phyloP scores from a whole-genome alignment of 2,329 filamentous ascomycete species.

The Colletotrichum sojae region DNA sequence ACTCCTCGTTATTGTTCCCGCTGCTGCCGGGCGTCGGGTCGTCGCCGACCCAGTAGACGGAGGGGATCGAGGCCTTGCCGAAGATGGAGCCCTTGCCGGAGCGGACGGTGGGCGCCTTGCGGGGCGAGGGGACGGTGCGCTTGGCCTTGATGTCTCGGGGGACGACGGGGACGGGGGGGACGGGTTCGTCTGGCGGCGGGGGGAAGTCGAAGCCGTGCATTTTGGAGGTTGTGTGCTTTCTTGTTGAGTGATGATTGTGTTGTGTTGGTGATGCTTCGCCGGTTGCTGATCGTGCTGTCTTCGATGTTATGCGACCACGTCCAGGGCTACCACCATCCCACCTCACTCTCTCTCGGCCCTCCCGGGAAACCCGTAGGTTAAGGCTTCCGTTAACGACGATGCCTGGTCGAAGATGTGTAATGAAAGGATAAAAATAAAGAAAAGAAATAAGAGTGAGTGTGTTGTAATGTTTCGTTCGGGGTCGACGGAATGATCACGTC shows the following conservation, averaged over 20 bases:
- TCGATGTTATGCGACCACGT: neutral
- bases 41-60: constrained; percentile 39
- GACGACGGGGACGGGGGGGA: constrained; percentile 31
- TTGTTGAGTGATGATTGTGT: neutral
- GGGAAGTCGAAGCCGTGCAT: constrained; percentile 26
- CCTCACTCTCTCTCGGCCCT: neutral
- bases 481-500: no score
- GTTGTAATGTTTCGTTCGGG: no score
- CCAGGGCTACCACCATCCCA: neutral
- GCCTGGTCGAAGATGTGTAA: no score
- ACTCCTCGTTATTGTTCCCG: constrained; percentile 40
- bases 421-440: no score
- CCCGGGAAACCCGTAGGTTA: neutral
- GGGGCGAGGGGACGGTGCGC: constrained; percentile 30
- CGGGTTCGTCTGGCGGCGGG: constrained; percentile 33
- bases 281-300: neutral
- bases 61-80: constrained; percentile 35
- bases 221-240: neutral
- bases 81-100: constrained; percentile 39
- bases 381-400: neutral
- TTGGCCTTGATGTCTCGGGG: constrained; percentile 29
- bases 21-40: constrained; percentile 29
- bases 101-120: constrained; percentile 38
- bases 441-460: no score
- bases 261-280: neutral